Evolutionary conservation across 2,329 filamentous ascomycete genomes (phyloP), one percentile per base, ranked within the genome.

Genomic region (Monilinia laxa): DNA sequence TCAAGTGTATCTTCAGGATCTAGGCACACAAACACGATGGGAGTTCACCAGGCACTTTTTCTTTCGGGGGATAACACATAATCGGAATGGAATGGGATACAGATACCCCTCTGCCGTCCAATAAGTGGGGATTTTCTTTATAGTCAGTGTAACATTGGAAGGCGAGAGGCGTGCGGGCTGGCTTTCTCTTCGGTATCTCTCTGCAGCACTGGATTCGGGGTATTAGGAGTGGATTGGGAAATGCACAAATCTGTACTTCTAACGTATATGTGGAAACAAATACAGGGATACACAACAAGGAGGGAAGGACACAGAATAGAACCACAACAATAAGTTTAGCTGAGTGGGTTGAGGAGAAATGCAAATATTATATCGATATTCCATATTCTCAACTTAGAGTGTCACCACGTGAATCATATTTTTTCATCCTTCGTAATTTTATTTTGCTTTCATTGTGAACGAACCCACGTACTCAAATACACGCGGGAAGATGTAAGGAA

Each of bases 21-120:
- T 5, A 35, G 45, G 20, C 45, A 60, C 28, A 51, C n/a, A 42
- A 42, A 16, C 40, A 38, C 31, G 31, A 51, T 62, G 45, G 58
- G 58, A 51, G 58, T 57, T 64, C 54, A 64, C 25, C 28, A 31
- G 62, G 49, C 12, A 31, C 20, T 51, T 51, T 38, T 35, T 49
- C 31, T 47, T 49, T 51, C 31, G 20, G 16, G 58, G 57, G n/a
- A n/a, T 23, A 38, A 51, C 31, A 51, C 14, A 62, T 62, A 62
- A 62, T 51, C 31, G 58, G 58, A 51, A 51, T 51, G 58, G 58
- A 16, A 51, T 62, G 45, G 58, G 45, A 62, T 51, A 60, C 45
- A 51, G 20, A 51, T 51, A 62, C 58, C 57, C 57, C 28, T 59
- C 42, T 38, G 57, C 57, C 28, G n/a, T 51, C 28, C 35, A 60